A percentile compares a stretch with the other conserved stretches of the same genome.
These are phyloP conservation scores for Bruguiera hainesii DNA, from an alignment of 441 rosid species.

Conservation along the genomic window DNA sequence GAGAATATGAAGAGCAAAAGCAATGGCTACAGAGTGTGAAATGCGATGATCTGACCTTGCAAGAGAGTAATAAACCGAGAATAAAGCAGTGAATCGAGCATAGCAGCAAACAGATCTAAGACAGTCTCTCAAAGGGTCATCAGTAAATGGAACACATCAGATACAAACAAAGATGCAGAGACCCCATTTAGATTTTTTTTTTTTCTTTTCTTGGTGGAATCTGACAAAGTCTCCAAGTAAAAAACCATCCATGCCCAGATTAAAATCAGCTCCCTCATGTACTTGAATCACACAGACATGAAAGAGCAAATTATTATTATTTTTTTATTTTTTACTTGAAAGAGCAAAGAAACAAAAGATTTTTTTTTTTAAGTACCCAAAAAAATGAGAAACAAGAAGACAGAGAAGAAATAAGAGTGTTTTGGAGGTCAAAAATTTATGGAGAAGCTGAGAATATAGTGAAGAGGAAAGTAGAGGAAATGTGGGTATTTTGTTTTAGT, in stretches of 20 bases:
- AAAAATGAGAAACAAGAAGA: background rate
- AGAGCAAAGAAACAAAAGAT: background rate
- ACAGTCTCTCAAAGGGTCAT: slow-evolving; percentile 30
- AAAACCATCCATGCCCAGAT: slow-evolving; percentile 27
- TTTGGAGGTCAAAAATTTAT: background rate
- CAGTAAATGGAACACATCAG: slow-evolving; percentile 58
- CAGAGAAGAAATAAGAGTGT: background rate
- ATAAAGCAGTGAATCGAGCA: slow-evolving; percentile 53
- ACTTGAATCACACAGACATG: slow-evolving; percentile 47
- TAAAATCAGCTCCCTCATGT: slow-evolving; percentile 28
- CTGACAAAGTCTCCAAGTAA: slow-evolving; percentile 56
- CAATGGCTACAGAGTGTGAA: slow-evolving; percentile 17
- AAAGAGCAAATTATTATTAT: background rate
- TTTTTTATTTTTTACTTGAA: background rate
- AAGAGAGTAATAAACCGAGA: slow-evolving; percentile 29
- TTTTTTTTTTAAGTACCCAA: background rate
- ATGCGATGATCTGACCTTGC: slow-evolving; percentile 69
- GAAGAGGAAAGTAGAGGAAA: slow-evolving; percentile 22
- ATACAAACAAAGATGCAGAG: slow-evolving; percentile 33
- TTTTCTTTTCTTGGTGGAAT: slow-evolving; percentile 37
- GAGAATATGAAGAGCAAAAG: background rate
- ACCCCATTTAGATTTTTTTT: slow-evolving; percentile 30
- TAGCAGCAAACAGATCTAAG: slow-evolving; percentile 64
- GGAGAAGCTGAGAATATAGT: background rate
- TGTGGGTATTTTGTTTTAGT: slow-evolving; percentile 20